Evolutionary conservation across 495 filamentous ascomycete genomes (phyloP), one percentile per base, ranked within the genome.

Genomic region (Daldinia grandis): DNA sequence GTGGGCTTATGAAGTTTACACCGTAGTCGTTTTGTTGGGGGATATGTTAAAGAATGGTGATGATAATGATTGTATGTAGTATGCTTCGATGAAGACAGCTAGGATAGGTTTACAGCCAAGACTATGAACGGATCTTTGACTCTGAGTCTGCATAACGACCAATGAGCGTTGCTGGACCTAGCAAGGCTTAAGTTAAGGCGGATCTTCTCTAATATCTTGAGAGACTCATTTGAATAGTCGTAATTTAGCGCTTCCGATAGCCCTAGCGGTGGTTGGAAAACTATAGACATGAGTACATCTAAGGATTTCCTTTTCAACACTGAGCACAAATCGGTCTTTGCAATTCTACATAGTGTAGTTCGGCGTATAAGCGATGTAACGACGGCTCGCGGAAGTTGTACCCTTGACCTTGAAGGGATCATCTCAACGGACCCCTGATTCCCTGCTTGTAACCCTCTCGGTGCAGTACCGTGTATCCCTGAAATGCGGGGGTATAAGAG

Each of bases 311-410:
- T 27, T 61, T 25, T 50, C 31, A 53, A 56, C 27, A 58, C 25
- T 51, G 56, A 64, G 51, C 24, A 50, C 19, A 59, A 59, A 62
- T 63, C 49, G 53, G 63, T 42, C 61, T 61, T 71, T 42, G 44
- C 31, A 58, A n/a, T n/a, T n/a, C n/a, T n/a, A n/a, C n/a, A n/a
- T n/a, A 28, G 62, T 61, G 38, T n/a, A 63, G 58, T 63, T 62
- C 51, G 54, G 28, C 31, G 40, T 63, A 31, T n/a, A 58, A 62
- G 33, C 70, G 70, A 73, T 73, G 70, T 73, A 73, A 73, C 70
- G 47, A 73, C 70, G 70, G 70, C 65, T 73, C 70, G 70, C 70
- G 70, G 70, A 73, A 68, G 65, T 69, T 73, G 70, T 65, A 73
- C 70, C 70, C 70, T 69, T 73, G 70, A 42, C 62, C 58, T 62